Evolutionary conservation across 1,139 yeast species (phyloP).

Genomic region (Scheffersomyces lignicola): DNA sequence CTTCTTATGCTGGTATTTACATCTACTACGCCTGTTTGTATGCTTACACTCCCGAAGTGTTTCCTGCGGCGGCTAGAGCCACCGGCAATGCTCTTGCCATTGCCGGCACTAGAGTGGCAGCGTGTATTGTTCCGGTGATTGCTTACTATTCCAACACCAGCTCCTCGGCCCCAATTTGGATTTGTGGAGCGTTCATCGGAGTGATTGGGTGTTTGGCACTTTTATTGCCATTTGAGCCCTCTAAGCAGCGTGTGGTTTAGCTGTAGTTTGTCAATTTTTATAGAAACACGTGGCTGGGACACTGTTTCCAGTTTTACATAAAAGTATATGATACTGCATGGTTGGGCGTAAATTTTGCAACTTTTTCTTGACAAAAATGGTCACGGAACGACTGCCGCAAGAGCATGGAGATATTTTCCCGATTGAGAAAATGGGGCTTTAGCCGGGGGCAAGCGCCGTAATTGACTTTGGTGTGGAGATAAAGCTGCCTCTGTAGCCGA

Average conservation of each 20-base stretch:
- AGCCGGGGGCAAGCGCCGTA: no score
- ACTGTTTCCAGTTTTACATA: no score
- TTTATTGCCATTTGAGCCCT: constrained; percentile 51
- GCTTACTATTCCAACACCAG: constrained; percentile 46
- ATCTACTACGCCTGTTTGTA: constrained; percentile 56
- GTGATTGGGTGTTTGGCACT: constrained; percentile 41
- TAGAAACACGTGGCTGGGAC: no score
- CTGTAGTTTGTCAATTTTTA: no score
- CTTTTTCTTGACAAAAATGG: no score
- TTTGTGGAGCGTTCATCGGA: constrained; percentile 57
- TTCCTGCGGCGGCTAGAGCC: constrained; percentile 55
- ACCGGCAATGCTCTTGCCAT: constrained; percentile 58
- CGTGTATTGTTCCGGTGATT: constrained; percentile 53
- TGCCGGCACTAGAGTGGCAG: constrained; percentile 45
- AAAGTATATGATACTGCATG: no score
- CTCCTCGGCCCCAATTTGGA: constrained; percentile 54
- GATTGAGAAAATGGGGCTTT: no score
- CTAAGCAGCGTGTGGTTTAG: constrained; percentile 20
- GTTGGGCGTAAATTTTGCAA: no score
- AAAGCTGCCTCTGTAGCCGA: no score
- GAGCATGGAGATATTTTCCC: no score
- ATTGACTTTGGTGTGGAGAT: no score
- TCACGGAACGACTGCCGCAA: no score
- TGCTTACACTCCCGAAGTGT: constrained; percentile 61
- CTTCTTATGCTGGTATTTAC: constrained; percentile 50